Evolutionary conservation across 306 rosid species (phyloP), one percentile per base, ranked within the genome.

Genomic region (Begonia peltatifolia): DNA sequence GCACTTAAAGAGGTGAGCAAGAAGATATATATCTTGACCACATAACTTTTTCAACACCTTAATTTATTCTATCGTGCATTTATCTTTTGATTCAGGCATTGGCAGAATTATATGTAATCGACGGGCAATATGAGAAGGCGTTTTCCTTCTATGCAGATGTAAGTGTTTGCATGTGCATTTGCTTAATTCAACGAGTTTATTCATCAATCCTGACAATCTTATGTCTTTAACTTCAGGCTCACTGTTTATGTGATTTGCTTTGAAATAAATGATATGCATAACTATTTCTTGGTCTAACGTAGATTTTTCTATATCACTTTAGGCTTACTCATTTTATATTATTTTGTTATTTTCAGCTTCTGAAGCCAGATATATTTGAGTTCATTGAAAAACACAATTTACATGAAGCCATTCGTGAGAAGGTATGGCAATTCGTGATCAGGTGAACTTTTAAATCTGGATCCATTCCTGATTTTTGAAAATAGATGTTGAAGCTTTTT

Each of bases 61-160:
- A 22, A 16, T 44, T 10, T 41, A 25, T 52, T 15, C 69, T 61
- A 36, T 46, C 15, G 17, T 56, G 20, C 46, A 41, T 50, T 42
- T 56, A 48, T 59, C 58, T 57, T 70, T 63, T 62, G 44, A 65
- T 72, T 60, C 71, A 90, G 99, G 94, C 93, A 65, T 68, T 86
- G 54, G 99, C 88, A 12, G 92, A 83, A 78, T 75, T 90, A 70
- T 86, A 83, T 61, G 92, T 86, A 50, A 83, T 86, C 44, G 70
- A 79, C 64, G 94, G 88, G 55, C 93, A 86, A 71, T 81, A 73
- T 60, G 94, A 81, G 74, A 81, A 83, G 66, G 95, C 87, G 52
- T 90, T 86, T 64, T 83, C 81, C 59, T 68, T 86, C 41, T 90
- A 81, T 81, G 97, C 99, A 50, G 99, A 90, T 79, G 95, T 86